Evolutionary conservation across 169 alveolate species (phyloP).

Genomic region (Plasmodium cynomolgi): DNA sequence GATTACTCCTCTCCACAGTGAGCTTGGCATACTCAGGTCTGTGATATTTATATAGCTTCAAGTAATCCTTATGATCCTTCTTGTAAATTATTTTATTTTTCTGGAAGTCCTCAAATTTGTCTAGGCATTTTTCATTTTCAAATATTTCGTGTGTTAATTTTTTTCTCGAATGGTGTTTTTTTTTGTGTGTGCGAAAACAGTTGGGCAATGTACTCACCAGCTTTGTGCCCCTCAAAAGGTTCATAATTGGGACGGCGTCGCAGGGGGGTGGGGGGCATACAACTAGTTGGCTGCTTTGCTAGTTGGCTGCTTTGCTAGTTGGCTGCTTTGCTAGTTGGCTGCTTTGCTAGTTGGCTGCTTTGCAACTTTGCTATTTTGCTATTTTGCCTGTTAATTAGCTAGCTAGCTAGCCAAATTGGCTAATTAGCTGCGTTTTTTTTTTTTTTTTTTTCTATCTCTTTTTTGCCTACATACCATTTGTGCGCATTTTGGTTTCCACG

Average conservation of each 20-base stretch:
- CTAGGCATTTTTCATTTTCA: constrained; percentile 49
- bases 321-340: not conserved
- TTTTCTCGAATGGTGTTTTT: not conserved
- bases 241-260: constrained; percentile 1
- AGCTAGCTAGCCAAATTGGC: not conserved
- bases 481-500: not conserved
- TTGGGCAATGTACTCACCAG: not conserved
- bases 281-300: not conserved
- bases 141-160: constrained; percentile 17
- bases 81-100: constrained; percentile 43
- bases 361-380: not conserved
- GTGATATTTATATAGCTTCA: constrained; percentile 13
- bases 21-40: constrained; percentile 47
- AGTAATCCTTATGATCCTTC: constrained; percentile 42
- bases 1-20: constrained; percentile 24
- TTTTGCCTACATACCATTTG: not conserved
- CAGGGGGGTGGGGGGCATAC: not conserved
- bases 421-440: not conserved
- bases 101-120: constrained; percentile 51
- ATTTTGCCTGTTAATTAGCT: too few species aligned
- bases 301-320: not conserved
- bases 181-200: constrained; percentile 1
- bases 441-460: not conserved
- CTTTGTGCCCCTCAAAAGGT: not conserved
- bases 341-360: not conserved